Conservation (phyloP, 352 stramenopile species). For the Plasmopara muralis region DNA sequence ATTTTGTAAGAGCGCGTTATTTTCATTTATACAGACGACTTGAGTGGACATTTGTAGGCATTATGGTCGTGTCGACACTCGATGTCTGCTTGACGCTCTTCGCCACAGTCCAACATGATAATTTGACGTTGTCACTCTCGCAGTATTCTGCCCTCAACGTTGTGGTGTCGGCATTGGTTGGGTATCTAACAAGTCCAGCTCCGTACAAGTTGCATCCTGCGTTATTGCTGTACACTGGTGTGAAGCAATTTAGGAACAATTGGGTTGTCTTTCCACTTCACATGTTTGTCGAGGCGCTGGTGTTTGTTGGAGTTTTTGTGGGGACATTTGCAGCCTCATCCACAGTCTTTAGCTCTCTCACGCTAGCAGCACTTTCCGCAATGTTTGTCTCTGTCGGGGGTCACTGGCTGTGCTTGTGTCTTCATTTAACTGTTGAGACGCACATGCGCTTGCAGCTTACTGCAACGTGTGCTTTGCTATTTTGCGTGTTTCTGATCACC, state of each 20-base stretch:
- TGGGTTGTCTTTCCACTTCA: constrained; percentile 71
- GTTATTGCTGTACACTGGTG: constrained; percentile 40
- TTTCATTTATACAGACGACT: constrained; percentile 61
- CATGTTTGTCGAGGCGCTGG: constrained; percentile 59
- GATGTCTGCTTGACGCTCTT: constrained; percentile 63
- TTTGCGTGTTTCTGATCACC: constrained; percentile 63
- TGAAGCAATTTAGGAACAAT: constrained; percentile 64
- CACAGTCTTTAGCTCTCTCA: constrained; percentile 66
- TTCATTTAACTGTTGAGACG: constrained; percentile 51
- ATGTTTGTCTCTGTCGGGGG: constrained; percentile 72
- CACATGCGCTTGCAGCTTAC: constrained; percentile 54
- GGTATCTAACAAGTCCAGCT: constrained; percentile 61
- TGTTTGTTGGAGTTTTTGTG: constrained; percentile 69
- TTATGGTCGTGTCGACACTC: constrained; percentile 59
- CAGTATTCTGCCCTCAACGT: constrained; percentile 73
- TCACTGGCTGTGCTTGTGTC: constrained; percentile 55
- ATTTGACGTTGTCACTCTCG: constrained; percentile 47
- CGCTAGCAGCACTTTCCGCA: constrained; percentile 59
- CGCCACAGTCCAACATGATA: constrained; percentile 34
- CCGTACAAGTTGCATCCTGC: constrained; percentile 56
- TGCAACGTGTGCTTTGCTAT: constrained; percentile 65
- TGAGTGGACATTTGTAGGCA: constrained; percentile 74
- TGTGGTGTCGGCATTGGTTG: constrained; percentile 49
- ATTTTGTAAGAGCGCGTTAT: constrained; percentile 28
- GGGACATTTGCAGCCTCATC: constrained; percentile 69